Evolutionary conservation across 179 eudicot genomes (phyloP), one percentile per base, ranked within the genome.

Genomic region (Spinacia oleracea): DNA sequence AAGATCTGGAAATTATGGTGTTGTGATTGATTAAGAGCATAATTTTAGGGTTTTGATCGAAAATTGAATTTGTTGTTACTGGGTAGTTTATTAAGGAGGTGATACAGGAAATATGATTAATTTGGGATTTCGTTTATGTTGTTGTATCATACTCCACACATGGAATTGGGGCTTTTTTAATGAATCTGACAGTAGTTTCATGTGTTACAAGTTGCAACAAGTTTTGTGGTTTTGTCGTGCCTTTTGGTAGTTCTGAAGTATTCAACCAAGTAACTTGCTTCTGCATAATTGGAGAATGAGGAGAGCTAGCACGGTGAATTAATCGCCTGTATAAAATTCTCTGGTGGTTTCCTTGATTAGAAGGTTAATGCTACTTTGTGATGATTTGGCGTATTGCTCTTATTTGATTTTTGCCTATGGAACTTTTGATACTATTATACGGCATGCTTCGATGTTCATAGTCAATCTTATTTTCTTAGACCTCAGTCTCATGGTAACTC

Each of bases 331-430:
- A 34, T 38, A 38, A 2, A 35, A 16, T n/a, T 14, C 6, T 12
- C 1, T 12, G 4, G 45, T 10, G n/a, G 12, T 20, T 31, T 4
- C 16, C 51, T 58, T 9, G 12, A 23, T 15, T 18, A 2, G 63
- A 45, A 72, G 12, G n/a, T 7, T 71, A 31, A 12, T 29, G 14
- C 46, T 63, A 75, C 65, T 46, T 15, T 20, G 11, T 23, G 31
- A 25, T 68, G 40, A 56, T 77, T 77, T 77, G 55, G 29, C 25
- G 55, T 10, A 35, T 45, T 29, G 12, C 40, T 74, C n/a, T 20
- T 25, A 23, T 59, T 18, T 3, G 1, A 2, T 35, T 6, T 8
- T 11, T 75, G 70, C 63, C 42, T 50, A 29, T 58, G 51, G 35
- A 5, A 35, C 21, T 42, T 72, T 42, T 72, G 21, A 9, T 18